Evolutionary conservation across 257 asterid species (phyloP).

Genomic region (Solanum dulcamara): DNA sequence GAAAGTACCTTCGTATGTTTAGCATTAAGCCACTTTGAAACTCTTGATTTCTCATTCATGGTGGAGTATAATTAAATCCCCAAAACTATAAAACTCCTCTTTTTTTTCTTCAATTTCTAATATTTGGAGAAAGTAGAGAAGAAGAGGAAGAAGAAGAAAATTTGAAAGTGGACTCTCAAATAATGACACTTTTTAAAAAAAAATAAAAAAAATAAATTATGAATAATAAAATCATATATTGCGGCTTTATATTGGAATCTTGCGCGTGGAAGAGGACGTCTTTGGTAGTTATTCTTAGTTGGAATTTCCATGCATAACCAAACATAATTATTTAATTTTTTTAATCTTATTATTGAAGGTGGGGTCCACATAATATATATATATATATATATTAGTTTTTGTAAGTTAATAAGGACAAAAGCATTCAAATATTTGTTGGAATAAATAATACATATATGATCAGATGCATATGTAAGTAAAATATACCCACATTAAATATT

Average conservation of each 20-base stretch:
- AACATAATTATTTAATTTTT: not conserved
- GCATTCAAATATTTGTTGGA: too few species aligned
- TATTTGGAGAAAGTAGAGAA: not conserved
- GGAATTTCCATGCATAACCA: not conserved
- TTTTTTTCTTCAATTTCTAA: not conserved
- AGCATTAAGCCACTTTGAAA: conserved; percentile 29
- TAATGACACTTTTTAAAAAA: not conserved
- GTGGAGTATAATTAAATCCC: not conserved
- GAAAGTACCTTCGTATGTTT: conserved; percentile 22
- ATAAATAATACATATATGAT: not conserved
- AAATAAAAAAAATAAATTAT: not conserved
- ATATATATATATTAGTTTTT: too few species aligned
- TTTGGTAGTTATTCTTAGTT: conserved; percentile 3
- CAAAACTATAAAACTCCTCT: not conserved
- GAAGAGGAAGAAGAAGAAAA: not conserved
- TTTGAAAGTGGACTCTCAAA: not conserved
- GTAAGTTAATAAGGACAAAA: too few species aligned
- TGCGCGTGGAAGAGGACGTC: not conserved
- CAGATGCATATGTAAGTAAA: not conserved
- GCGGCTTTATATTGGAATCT: not conserved
- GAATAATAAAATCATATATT: not conserved
- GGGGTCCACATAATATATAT: too few species aligned
- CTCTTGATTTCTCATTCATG: conserved; percentile 28
- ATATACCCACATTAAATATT: not conserved
- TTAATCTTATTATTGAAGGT: not conserved